Base-by-base conservation (phyloP, 2,329 filamentous ascomycete genomes). In the Neofusicoccum kwambonambiense region DNA sequence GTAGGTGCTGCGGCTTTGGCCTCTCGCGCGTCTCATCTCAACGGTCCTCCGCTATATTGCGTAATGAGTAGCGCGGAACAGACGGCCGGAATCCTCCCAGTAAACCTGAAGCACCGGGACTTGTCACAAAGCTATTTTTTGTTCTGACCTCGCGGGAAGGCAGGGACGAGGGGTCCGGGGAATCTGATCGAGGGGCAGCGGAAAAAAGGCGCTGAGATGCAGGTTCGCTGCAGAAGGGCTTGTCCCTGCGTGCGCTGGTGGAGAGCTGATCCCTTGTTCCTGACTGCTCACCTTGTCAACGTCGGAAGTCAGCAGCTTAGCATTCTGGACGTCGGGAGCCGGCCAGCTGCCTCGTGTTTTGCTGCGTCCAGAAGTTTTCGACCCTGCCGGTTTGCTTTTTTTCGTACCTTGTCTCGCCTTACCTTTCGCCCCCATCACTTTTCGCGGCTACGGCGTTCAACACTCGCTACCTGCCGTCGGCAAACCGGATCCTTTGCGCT, bases 51-150 rank as follows among this genome's bases (percentile, higher is more conserved):
- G 27, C 42, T 22, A 19, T 35, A 22, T 60, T 60, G 56, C 56
- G 56, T 47, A 47, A 49, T 60, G n/a, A 35, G 42, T 45, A 37
- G 42, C 42, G 31, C 42, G 19, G 52, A 42, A 34, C 52, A 34
- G 37, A 9, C 39, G 37, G 37, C 8, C 19, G 19, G 13, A 31
- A 19, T 34, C 17, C 39, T 44, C 22, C 39, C 56, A 37, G 56
- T 60, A 60, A 35, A 60, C 27, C 31, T 60, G 56, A 60, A 60
- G 56, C 56, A 60, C 27, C 56, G 42, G 42, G 17, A 45, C 27
- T 13, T 60, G 27, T 19, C 27, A 12, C 41, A 35, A 47, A 39
- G 56, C 2, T 49, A 27, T 60, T 60, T 45, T 45, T 47, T 47
- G 56, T 22, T 39, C 56, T 12, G n/a, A 8, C 42, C 17, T 37